A percentile compares a stretch with the other conserved stretches of the same genome.
Evolutionary conservation across 2,329 filamentous ascomycete genomes (phyloP).

Genomic region (Tolypocladium sp.): DNA sequence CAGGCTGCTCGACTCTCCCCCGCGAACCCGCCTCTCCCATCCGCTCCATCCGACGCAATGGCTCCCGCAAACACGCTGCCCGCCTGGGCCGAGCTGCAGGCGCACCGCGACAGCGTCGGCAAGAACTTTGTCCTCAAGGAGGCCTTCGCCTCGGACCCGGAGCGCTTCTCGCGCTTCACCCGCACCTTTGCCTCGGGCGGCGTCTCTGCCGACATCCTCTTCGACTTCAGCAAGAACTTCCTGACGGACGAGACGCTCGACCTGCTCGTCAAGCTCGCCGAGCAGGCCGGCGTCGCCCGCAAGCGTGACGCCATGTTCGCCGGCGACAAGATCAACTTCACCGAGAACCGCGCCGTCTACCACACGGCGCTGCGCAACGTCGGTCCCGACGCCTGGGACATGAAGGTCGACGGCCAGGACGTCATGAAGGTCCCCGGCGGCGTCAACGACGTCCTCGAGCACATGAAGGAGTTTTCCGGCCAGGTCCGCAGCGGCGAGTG

Average conservation of each 20-base stretch:
- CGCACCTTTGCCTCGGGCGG: constrained; percentile 75
- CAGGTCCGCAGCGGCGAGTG: constrained; percentile 89
- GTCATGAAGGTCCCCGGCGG: constrained; percentile 85
- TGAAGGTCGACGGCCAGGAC: constrained; percentile 82
- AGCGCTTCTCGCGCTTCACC: constrained; percentile 85
- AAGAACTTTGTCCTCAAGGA: constrained; percentile 90
- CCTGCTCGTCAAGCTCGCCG: constrained; percentile 79
- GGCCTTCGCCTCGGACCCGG: constrained; percentile 78
- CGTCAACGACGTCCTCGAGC: constrained; percentile 82
- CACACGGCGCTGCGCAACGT: constrained; percentile 91
- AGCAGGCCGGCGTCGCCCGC: constrained; percentile 84
- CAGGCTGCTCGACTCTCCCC: not conserved
- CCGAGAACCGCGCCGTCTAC: constrained; percentile 91
- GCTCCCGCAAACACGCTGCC: constrained; percentile 77
- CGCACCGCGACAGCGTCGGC: constrained; percentile 78
- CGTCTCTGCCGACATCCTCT: constrained; percentile 81
- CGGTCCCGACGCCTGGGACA: constrained; percentile 55
- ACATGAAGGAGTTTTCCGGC: constrained; percentile 98
- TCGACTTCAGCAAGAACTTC: constrained; percentile 99
- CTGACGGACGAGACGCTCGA: constrained; percentile 84
- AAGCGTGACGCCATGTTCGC: constrained; percentile 96
- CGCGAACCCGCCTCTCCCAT: not conserved
- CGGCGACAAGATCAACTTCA: constrained; percentile 99
- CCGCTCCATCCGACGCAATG: constrained; percentile 34
- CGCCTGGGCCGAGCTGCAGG: constrained; percentile 84